Evolutionary conservation across 176 grass and related monocot species (phyloP), one percentile per base, ranked within the genome.

Genomic region (Tillandsia leiboldiana): DNA sequence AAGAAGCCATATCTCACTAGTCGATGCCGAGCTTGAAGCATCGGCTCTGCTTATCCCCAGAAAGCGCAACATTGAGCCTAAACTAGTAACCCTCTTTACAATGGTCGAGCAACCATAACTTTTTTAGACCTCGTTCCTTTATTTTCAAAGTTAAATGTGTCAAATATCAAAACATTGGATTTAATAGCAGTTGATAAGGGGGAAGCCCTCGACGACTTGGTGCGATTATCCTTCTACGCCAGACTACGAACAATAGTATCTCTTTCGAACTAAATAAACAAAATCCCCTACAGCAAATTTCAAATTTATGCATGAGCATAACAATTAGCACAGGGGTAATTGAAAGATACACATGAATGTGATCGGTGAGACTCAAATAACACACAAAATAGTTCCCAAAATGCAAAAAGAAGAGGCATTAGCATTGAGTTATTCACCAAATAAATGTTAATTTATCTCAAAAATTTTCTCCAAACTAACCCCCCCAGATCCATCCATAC

Each of bases 1-100:
- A 65, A 99, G 95, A 80, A 99, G 70, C 95, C 90, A 94, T 11
- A 90, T 86, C 13, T 94, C 87, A 47, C 67, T 68, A 8, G 80
- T 67, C n/a, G 33, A 42, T 42, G 5, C 33, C 5, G 75, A 70
- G 83, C 77, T 85, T 29, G 80, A 67, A 51, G 83, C 66, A 15
- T 80, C 77, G 42, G 51, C 53, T 28, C 73, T 64, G 58, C 66
- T 81, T 14, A 78, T 79, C 20, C 72, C 87, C 77, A 65, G 76
- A 64, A 65, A 51, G 26, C 75, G 79, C 1, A 88, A 86, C 87
- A 99, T 99, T 3, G 90, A 82, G 49, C 82, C 26, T 56, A 75
- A 68, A 63, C 67, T 65, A 15, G 88, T 82, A 8, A 88, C 80
- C 47, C 79, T 90, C 84, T 79, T 90, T 75, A 99, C 51, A 76